Conservation (phyloP, 2,329 filamentous ascomycete species). For the Geoglossum cookeanum region DNA sequence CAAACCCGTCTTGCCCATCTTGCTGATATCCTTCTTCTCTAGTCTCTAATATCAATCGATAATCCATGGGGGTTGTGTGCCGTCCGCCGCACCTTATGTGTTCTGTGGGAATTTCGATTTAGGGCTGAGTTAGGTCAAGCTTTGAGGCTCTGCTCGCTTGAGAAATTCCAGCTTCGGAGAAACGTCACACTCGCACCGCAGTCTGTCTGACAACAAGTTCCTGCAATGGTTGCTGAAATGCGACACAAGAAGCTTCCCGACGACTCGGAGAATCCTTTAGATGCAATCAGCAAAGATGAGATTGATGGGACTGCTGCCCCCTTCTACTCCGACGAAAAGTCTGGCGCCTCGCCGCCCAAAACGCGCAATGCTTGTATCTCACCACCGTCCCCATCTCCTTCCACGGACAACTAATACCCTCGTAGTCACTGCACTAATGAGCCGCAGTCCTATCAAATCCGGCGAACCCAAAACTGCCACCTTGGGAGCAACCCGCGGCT, state of each 20-base stretch:
- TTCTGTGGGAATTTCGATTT: not conserved
- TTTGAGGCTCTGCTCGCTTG: conserved; percentile 1
- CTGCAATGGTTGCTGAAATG: not conserved
- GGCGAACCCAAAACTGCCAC: conserved; percentile 5
- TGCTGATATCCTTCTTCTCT: conserved; percentile 14
- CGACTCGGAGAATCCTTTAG: conserved; percentile 15
- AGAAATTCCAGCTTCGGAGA: not conserved
- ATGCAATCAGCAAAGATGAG: conserved; percentile 26
- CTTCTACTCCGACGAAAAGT: conserved; percentile 7
- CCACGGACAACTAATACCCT: not conserved
- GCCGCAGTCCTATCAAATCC: conserved; percentile 22
- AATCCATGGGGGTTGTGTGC: not conserved
- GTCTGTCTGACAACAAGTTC: not conserved
- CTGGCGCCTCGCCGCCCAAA: conserved; percentile 2
- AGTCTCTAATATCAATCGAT: not conserved
- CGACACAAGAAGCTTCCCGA: not conserved
- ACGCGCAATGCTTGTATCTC: conserved; percentile 27
- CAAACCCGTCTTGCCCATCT: conserved; percentile 3
- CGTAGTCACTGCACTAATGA: conserved; percentile 35
- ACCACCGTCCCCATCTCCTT: conserved; percentile 1
- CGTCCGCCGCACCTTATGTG: not conserved
- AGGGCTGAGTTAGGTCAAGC: not conserved
- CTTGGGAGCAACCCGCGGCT: conserved; percentile 12
- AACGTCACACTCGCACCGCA: not conserved
- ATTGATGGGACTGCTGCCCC: conserved; percentile 19